Percentiles rank a stretch among this genome's conserved stretches.
phyloP scores from a whole-genome alignment of 805 yeast species.

The Maudiozyma barnettii region DNA sequence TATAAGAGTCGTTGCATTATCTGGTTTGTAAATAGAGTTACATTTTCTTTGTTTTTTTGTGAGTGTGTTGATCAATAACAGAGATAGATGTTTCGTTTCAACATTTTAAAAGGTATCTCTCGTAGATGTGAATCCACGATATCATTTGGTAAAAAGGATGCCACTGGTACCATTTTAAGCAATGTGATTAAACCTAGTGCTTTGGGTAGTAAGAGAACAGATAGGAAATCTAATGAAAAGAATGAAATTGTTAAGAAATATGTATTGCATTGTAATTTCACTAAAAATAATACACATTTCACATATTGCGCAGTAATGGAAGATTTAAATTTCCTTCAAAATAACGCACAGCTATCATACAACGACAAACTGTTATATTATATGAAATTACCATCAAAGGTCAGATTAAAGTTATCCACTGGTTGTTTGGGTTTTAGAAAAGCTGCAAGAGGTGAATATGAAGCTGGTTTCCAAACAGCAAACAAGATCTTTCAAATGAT shows the following conservation, averaged over 20 bases:
- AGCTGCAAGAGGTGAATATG: constrained; percentile 85
- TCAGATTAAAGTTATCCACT: constrained; percentile 57
- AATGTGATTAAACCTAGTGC: constrained; percentile 3
- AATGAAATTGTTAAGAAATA: constrained; percentile 34
- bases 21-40: no score
- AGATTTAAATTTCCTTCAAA: constrained; percentile 48
- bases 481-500: constrained; percentile 63
- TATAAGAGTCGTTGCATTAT: no score
- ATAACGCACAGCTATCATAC: constrained; percentile 46
- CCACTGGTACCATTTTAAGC: not conserved
- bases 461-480: constrained; percentile 82
- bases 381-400: constrained; percentile 70
- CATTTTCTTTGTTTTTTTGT: no score
- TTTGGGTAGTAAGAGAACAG: not conserved
- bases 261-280: constrained; percentile 66
- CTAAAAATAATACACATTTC: constrained; percentile 73
- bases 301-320: constrained; percentile 65
- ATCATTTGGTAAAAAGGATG: not conserved
- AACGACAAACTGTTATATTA: constrained; percentile 69
- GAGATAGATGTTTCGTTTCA: not conserved
- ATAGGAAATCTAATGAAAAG: not conserved
- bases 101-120: not conserved
- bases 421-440: constrained; percentile 87
- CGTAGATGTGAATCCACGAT: constrained; percentile 1
- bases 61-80: no score